Percentiles rank a stretch among this genome's conserved stretches.
phyloP scores from a whole-genome alignment of 495 filamentous ascomycete species.

The Cairneyella variabilis region DNA sequence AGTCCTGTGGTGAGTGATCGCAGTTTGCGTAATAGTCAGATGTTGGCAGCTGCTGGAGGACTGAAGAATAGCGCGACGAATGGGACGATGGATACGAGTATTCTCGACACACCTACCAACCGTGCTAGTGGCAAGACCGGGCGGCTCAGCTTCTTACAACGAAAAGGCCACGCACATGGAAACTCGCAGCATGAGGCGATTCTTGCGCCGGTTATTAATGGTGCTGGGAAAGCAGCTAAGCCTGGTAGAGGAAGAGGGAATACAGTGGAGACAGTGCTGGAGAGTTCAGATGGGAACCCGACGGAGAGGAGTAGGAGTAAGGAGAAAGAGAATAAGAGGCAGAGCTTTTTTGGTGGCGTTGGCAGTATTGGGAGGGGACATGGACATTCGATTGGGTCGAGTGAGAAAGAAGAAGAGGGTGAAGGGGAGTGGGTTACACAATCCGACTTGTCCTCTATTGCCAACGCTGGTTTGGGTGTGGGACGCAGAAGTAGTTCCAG shows the following conservation, averaged over 20 bases:
- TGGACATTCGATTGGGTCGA: background rate
- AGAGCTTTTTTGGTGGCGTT: background rate
- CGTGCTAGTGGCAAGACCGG: background rate
- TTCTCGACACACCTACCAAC: conserved; percentile 20
- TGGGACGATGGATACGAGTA: conserved; percentile 13
- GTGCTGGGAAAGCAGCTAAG: background rate
- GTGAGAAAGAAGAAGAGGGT: conserved; percentile 10
- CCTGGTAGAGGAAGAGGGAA: background rate
- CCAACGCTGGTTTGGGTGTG: background rate
- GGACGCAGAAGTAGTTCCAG: conserved; percentile 7
- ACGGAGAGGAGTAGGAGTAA: background rate
- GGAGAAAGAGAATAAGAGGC: conserved; percentile 7
- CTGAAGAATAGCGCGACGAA: conserved; percentile 15
- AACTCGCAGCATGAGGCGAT: background rate
- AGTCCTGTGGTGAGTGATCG: conserved; percentile 5
- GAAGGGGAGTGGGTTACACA: conserved; percentile 15
- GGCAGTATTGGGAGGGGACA: background rate
- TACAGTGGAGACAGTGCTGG: too few species aligned
- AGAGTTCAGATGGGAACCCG: background rate
- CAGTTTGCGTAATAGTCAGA: background rate
- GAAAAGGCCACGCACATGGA: background rate
- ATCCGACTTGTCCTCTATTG: background rate
- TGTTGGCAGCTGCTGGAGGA: background rate
- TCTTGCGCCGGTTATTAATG: conserved; percentile 11
- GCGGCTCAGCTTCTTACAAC: conserved; percentile 4